Conservation (phyloP, 129 eudicot species). For the Apium graveolens region DNA sequence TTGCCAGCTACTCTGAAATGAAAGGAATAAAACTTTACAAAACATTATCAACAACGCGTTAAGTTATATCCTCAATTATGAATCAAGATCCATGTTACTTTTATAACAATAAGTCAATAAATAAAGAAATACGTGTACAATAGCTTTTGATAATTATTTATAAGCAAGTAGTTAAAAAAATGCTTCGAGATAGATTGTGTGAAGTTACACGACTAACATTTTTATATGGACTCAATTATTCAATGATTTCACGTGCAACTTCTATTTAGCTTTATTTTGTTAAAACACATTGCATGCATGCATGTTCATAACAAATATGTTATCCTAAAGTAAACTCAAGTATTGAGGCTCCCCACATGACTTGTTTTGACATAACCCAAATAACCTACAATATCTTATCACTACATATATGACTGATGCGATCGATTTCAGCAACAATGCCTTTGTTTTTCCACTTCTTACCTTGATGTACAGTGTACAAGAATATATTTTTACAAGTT, state of each 20-base stretch:
- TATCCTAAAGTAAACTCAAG: neutral
- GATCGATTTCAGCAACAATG: neutral
- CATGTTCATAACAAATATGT: neutral
- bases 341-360: neutral
- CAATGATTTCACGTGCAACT: slow-evolving; percentile 10
- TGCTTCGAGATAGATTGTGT: slow-evolving; percentile 3
- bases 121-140: neutral
- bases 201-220: neutral
- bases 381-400: neutral
- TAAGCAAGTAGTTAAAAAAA: neutral
- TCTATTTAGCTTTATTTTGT: neutral
- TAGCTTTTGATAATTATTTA: neutral
- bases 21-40: neutral
- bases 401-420: neutral
- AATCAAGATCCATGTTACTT: neutral
- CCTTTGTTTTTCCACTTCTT: neutral
- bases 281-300: slow-evolving; percentile 2
- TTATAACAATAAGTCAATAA: neutral
- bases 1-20: neutral
- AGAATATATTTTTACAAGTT: too few relatives aligned
- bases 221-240: neutral
- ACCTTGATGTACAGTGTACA: neutral
- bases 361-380: neutral
- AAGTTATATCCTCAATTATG: neutral
- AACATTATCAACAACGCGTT: neutral